These are phyloP conservation scores for Hygrophoropsis aurantiaca DNA, from an alignment of 768 basidiomycete genomes.

Conservation along the genomic window DNA sequence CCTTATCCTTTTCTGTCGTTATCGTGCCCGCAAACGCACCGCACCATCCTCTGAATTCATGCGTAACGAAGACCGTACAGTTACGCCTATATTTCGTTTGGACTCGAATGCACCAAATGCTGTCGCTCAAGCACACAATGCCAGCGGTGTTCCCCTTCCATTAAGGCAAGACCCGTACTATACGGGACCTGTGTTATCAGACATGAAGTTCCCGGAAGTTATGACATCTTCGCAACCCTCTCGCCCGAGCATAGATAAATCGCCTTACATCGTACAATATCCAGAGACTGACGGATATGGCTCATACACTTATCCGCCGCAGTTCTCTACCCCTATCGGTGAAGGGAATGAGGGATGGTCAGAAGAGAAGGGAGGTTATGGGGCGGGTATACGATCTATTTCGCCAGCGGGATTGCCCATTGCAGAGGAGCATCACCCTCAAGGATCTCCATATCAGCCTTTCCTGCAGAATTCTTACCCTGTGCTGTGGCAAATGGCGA, in stretches of 20 bases:
- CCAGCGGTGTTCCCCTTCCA: conserved; percentile 9
- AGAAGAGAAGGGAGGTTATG: conserved; percentile 14
- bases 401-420: neutral
- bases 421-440: conserved; percentile 6
- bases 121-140: conserved; percentile 5
- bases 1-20: conserved; percentile 41
- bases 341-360: conserved; percentile 23
- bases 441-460: conserved; percentile 12
- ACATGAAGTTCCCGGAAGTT: conserved; percentile 16
- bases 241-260: conserved; percentile 16
- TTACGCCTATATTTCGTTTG: conserved; percentile 25
- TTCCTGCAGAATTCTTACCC: conserved; percentile 1
- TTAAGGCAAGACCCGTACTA: conserved; percentile 15
- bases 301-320: neutral
- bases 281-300: conserved; percentile 4
- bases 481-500: conserved; percentile 6
- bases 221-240: conserved; percentile 10
- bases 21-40: conserved; percentile 38
- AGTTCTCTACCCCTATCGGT: conserved; percentile 12
- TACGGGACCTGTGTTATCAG: neutral
- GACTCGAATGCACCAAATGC: conserved; percentile 17
- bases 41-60: conserved; percentile 65
- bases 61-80: conserved; percentile 22
- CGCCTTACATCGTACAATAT: conserved; percentile 17
- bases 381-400: neutral